Evolutionary conservation across 2,329 filamentous ascomycete species (phyloP).

Genomic region (Alternaria incomplexa): DNA sequence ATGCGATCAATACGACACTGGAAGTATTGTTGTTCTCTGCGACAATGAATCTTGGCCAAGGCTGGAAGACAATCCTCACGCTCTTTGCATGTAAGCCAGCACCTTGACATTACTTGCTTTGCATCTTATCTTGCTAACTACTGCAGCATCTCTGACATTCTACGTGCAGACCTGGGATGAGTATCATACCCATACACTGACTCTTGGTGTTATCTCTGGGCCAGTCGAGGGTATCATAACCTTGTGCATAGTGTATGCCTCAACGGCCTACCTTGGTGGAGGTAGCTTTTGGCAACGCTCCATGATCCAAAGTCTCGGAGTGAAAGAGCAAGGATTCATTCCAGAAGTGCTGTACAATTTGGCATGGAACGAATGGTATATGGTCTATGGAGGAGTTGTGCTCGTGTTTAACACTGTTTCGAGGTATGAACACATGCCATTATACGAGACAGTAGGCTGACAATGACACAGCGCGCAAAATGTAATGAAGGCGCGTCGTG

Average conservation of each 20-base stretch:
- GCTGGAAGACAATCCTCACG: slow-evolving; percentile 83
- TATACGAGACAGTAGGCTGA: slow-evolving; percentile 7
- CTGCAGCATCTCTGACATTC: slow-evolving; percentile 82
- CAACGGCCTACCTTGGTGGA: slow-evolving; percentile 85
- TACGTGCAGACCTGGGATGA: slow-evolving; percentile 99
- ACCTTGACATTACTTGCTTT: not conserved
- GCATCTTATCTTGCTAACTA: not conserved
- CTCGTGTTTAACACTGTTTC: slow-evolving; percentile 84
- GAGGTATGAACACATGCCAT: slow-evolving; percentile 52
- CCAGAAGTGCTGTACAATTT: slow-evolving; percentile 76
- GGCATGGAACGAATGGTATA: slow-evolving; percentile 90
- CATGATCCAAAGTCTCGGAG: slow-evolving; percentile 72
- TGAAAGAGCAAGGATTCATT: slow-evolving; percentile 69
- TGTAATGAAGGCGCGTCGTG: slow-evolving; percentile 80
- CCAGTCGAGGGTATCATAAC: slow-evolving; percentile 94
- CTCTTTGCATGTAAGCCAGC: slow-evolving; percentile 74
- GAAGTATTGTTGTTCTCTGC: slow-evolving; percentile 91
- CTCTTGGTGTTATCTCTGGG: slow-evolving; percentile 88
- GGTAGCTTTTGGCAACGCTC: slow-evolving; percentile 92
- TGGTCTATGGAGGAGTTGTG: slow-evolving; percentile 82
- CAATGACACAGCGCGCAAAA: slow-evolving; percentile 67
- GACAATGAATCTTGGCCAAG: slow-evolving; percentile 90
- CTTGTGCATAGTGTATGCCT: slow-evolving; percentile 77
- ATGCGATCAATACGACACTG: slow-evolving; percentile 94
- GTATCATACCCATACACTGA: slow-evolving; percentile 96